These are phyloP conservation scores for Sugiyamaella paludigena DNA, from an alignment of 1,139 yeast species.

Conservation along the genomic window DNA sequence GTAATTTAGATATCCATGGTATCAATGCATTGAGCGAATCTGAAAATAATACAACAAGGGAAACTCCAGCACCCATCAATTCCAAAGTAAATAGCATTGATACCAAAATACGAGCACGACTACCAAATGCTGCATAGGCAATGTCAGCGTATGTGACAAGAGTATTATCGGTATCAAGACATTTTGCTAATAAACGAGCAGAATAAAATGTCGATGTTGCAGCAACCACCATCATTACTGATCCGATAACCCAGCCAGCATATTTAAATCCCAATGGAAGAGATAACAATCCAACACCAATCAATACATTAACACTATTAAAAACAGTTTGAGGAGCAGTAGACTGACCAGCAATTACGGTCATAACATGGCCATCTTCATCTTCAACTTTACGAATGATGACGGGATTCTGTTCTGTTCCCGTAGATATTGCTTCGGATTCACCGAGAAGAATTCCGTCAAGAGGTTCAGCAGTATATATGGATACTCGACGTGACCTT, in stretches of 20 bases:
- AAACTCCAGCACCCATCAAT: slow-evolving; percentile 71
- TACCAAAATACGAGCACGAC: slow-evolving; percentile 58
- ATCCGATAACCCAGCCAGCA: slow-evolving; percentile 79
- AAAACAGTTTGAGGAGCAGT: slow-evolving; percentile 86
- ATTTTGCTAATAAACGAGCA: slow-evolving; percentile 61
- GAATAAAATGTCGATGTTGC: slow-evolving; percentile 67
- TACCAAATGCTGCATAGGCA: slow-evolving; percentile 72
- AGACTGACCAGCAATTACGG: slow-evolving; percentile 77
- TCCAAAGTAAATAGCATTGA: slow-evolving; percentile 74
- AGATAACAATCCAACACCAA: slow-evolving; percentile 84
- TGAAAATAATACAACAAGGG: slow-evolving; percentile 75
- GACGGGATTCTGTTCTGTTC: slow-evolving; percentile 53
- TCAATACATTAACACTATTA: slow-evolving; percentile 78
- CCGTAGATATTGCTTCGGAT: slow-evolving; percentile 31
- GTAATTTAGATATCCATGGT: slow-evolving; percentile 48
- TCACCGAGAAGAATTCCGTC: slow-evolving; percentile 30
- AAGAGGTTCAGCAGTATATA: slow-evolving; percentile 21
- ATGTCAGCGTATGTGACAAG: slow-evolving; percentile 87
- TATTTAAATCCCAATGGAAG: slow-evolving; percentile 75
- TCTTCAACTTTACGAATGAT: slow-evolving; percentile 66
- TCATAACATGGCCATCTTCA: slow-evolving; percentile 67
- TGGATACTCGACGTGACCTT: slow-evolving; percentile 15
- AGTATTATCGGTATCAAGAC: slow-evolving; percentile 71
- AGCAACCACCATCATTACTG: slow-evolving; percentile 50
- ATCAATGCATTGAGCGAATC: slow-evolving; percentile 73